phyloP scores from a whole-genome alignment of 1,139 yeast genomes.

The Candida anutae region DNA sequence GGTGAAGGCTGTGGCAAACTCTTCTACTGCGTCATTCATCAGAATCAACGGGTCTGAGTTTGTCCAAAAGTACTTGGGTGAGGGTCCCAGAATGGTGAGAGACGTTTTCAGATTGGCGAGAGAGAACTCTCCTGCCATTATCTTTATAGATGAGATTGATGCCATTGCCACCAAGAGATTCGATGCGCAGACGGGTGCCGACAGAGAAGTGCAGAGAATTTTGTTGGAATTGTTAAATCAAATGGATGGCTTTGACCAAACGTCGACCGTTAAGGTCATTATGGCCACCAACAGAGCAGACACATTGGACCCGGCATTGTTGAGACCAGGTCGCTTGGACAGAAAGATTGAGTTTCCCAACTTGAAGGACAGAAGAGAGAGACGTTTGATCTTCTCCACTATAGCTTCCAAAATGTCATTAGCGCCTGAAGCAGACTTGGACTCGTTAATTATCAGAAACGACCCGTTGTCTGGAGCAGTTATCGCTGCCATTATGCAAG shows the following conservation, averaged over 20 bases:
- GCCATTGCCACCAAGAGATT: conserved; percentile 99
- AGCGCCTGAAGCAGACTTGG: conserved; percentile 96
- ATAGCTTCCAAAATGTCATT: conserved; percentile 96
- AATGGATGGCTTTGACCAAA: conserved; percentile 98
- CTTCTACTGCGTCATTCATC: conserved; percentile 90
- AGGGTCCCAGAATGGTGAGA: conserved; percentile 99
- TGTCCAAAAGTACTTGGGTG: conserved; percentile 96
- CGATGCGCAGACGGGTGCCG: conserved; percentile 99
- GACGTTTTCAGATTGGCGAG: conserved; percentile 96
- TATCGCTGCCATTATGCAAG: conserved; percentile 99
- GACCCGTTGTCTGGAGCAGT: conserved; percentile 97
- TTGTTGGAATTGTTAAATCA: conserved; percentile 91
- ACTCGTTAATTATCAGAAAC: conserved; percentile 87
- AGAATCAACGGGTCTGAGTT: conserved; percentile 97
- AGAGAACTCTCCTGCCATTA: conserved; percentile 94
- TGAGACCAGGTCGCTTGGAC: conserved; percentile 98
- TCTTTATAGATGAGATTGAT: conserved; percentile 82
- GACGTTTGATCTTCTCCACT: conserved; percentile 91
- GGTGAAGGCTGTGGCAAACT: conserved; percentile 97
- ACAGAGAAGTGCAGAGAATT: conserved; percentile 98
- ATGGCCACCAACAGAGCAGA: conserved; percentile 99
- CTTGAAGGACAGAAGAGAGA: conserved; percentile 91
- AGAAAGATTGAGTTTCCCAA: conserved; percentile 97
- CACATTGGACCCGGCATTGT: conserved; percentile 91
- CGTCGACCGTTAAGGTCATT: conserved; percentile 90